phyloP scores from a whole-genome alignment of 139 green algal species.

The Pleodorina starrii region DNA sequence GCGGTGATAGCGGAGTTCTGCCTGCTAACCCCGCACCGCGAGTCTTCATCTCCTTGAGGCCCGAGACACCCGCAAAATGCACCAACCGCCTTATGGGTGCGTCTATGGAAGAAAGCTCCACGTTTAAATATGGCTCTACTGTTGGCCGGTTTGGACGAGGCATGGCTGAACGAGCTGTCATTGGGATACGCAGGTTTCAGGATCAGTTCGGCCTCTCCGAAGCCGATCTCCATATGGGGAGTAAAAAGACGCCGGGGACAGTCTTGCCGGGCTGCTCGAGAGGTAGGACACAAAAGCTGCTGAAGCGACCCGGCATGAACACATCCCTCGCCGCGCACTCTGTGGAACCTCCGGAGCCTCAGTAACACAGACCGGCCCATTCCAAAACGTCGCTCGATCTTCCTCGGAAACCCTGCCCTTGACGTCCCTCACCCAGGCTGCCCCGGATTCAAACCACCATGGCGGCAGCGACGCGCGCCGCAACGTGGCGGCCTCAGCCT shows the following conservation, averaged over 20 bases:
- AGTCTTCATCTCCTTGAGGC: not conserved
- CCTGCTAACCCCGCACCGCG: not conserved
- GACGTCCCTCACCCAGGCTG: not conserved
- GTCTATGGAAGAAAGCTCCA: not conserved
- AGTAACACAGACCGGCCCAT: not conserved
- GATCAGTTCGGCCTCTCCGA: not conserved
- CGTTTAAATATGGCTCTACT: not conserved
- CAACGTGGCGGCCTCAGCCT: not conserved
- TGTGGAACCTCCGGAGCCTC: not conserved
- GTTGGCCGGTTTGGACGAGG: not conserved
- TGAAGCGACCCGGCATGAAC: not conserved
- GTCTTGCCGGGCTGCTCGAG: not conserved
- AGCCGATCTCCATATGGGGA: not conserved
- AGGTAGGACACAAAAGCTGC: not conserved
- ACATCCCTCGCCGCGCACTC: not conserved
- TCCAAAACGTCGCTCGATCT: not conserved
- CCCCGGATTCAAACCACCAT: not conserved
- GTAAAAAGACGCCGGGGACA: not conserved
- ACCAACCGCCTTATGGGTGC: not conserved
- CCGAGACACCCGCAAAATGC: not conserved
- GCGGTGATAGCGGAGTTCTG: not conserved
- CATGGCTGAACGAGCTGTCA: not conserved
- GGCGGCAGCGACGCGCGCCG: not conserved
- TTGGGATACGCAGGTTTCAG: not conserved
- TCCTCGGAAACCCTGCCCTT: not conserved